Evolutionary conservation across 768 basidiomycete species (phyloP).

Genomic region (Phlegmacium glaucopus): DNA sequence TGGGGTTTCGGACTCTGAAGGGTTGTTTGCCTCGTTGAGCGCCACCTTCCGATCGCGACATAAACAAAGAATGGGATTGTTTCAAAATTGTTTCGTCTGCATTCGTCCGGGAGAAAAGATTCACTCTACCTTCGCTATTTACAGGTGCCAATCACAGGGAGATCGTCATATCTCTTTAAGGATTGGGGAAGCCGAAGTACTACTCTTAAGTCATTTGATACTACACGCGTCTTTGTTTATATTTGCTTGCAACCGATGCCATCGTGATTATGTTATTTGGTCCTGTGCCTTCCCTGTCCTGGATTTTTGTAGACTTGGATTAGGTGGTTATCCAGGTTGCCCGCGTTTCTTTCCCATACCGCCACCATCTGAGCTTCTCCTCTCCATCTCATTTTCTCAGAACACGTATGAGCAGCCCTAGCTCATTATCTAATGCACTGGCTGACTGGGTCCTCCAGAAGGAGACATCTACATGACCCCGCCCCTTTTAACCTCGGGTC

Average conservation of each 20-base stretch:
- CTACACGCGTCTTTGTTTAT: conserved; percentile 18
- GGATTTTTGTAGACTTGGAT: conserved; percentile 25
- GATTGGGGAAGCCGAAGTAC: neutral
- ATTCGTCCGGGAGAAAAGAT: too few species aligned
- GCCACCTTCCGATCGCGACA: conserved; percentile 12
- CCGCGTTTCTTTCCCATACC: conserved; percentile 26
- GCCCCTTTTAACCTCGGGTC: conserved; percentile 29
- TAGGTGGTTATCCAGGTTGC: conserved; percentile 24
- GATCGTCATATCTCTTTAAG: conserved; percentile 1
- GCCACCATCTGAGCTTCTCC: conserved; percentile 17
- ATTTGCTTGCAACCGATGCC: conserved; percentile 39
- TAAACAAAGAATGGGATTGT: too few species aligned
- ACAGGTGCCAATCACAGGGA: neutral
- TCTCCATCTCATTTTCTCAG: neutral
- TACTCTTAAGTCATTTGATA: neutral
- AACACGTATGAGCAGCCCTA: conserved; percentile 22
- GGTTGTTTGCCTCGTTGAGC: conserved; percentile 13
- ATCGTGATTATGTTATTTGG: conserved; percentile 40
- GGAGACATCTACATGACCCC: conserved; percentile 53
- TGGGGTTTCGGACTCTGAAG: conserved; percentile 29
- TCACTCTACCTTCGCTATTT: too few species aligned
- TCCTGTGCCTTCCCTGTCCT: conserved; percentile 30
- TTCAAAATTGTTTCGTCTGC: too few species aligned
- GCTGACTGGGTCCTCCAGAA: conserved; percentile 34
- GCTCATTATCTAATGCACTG: conserved; percentile 27